Percentiles rank a stretch among this genome's conserved stretches.
phyloP scores from a whole-genome alignment of 371 early-diverging fungal genomes.

The Syncephalis plumigaleata region DNA sequence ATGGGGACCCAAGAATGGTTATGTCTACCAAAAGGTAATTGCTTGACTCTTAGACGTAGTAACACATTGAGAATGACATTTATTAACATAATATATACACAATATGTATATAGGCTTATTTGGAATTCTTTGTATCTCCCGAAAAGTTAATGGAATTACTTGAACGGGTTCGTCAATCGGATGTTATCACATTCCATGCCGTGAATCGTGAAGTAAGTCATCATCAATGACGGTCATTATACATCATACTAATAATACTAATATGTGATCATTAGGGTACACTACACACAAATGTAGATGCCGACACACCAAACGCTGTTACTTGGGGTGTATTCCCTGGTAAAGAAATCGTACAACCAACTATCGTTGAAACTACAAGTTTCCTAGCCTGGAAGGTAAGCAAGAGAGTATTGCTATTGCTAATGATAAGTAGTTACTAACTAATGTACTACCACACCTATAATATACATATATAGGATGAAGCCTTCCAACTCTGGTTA shows the following conservation, averaged over 20 bases:
- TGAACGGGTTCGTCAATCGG: conserved; percentile 35
- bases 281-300: conserved; percentile 63
- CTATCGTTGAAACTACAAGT: conserved; percentile 78
- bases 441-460: not conserved
- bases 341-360: conserved; percentile 93
- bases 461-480: conserved; percentile 25
- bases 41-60: too few species aligned
- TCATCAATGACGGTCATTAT: too few species aligned
- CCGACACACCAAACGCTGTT: conserved; percentile 83
- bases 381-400: conserved; percentile 86
- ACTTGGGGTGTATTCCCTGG: conserved; percentile 98
- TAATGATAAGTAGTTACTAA: not conserved
- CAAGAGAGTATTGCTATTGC: conserved; percentile 10
- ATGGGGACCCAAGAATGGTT: conserved; percentile 95
- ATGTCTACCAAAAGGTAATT: conserved; percentile 82
- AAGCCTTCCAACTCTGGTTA: conserved; percentile 89
- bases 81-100: not conserved
- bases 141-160: conserved; percentile 47
- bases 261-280: conserved; percentile 49
- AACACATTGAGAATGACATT: not conserved
- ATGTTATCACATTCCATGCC: conserved; percentile 76
- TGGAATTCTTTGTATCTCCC: conserved; percentile 87
- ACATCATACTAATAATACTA: conserved; percentile 3
- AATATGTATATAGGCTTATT: conserved; percentile 32
- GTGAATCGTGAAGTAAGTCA: conserved; percentile 44